A percentile compares a stretch with the other conserved stretches of the same genome.
Evolutionary conservation across 2,329 filamentous ascomycete genomes (phyloP).

Genomic region (Hypoxylon sp.): DNA sequence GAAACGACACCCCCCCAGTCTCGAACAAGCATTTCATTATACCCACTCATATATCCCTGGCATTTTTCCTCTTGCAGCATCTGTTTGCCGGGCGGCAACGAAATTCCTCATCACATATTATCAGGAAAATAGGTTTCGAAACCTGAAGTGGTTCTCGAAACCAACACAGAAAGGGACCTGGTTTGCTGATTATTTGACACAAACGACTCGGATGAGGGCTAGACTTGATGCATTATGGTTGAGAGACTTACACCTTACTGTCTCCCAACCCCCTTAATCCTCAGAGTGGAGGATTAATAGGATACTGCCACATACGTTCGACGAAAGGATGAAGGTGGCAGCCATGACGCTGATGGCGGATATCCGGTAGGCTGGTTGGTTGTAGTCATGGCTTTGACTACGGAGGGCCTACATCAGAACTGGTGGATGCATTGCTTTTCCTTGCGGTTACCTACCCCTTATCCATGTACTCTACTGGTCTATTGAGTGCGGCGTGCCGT

Average conservation of each 20-base stretch:
- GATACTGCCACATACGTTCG: constrained; percentile 4
- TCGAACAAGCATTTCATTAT: constrained; percentile 12
- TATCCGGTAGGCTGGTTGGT: not conserved
- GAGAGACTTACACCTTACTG: constrained; percentile 4
- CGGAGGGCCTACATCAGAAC: not conserved
- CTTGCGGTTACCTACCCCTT: not conserved
- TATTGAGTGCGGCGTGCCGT: not conserved
- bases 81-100: constrained; percentile 14
- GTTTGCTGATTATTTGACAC: constrained; percentile 23
- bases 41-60: constrained; percentile 21
- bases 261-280: not conserved
- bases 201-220: constrained; percentile 24
- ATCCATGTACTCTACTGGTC: not conserved
- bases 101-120: constrained; percentile 24
- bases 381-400: not conserved
- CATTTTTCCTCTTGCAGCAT: constrained; percentile 35
- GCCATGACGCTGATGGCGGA: constrained; percentile 6
- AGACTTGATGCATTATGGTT: constrained; percentile 19
- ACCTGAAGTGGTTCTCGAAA: constrained; percentile 15
- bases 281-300: constrained; percentile 4
- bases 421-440: not conserved
- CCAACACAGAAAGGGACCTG: constrained; percentile 22
- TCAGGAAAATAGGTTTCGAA: constrained; percentile 5
- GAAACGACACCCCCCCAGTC: not conserved
- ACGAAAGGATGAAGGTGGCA: constrained; percentile 17